Evolutionary conservation across 306 rosid genomes (phyloP), one percentile per base, ranked within the genome.

Genomic region (Prunus padus): DNA sequence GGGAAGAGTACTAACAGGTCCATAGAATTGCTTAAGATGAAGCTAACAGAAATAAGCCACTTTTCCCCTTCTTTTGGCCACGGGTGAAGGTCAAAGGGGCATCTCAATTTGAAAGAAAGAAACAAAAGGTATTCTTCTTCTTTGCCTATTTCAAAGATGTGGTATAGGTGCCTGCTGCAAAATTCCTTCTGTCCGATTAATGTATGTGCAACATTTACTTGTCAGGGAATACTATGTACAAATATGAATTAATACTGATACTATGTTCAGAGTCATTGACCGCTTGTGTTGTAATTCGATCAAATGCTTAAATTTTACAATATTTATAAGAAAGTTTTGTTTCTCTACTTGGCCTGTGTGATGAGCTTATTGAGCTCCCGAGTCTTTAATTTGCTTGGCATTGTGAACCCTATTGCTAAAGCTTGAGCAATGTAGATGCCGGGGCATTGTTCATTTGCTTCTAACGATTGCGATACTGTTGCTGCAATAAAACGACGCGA

Each of bases 1-100:
- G 69, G 97, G 97, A 73, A 90, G 96, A 74, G 74, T 92, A 75
- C 88, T 92, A 84, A 90, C 88, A 25, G 97, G 97, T 71, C 99
- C 97, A n/a, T 88, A 82, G 83, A 80, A 72, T 76, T 86, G 83
- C 42, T 75, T 40, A 65, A 66, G 37, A 37, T 33, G 55, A 69
- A 60, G 71, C 47, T 55, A 50, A 25, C 12, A 26, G 47, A 79
- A 84, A 81, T 87, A 87, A 82, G 61, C 71, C 49, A 52, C 25
- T 20, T 19, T 55, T 73, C 66, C 71, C 68, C 42, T 64, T 75
- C 59, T 76, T 80, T 84, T 71, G 76, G 77, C 86, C 86, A 42
- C 49, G 54, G 82, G 75, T 47, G 73, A 69, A 79, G 76, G 42
- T 72, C 54, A 72, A 65, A 65, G 61, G 52, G 77, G 83, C 80